These are phyloP conservation scores for Mucor circinelloides DNA, from an alignment of 371 early-diverging fungal genomes.

Conservation along the genomic window DNA sequence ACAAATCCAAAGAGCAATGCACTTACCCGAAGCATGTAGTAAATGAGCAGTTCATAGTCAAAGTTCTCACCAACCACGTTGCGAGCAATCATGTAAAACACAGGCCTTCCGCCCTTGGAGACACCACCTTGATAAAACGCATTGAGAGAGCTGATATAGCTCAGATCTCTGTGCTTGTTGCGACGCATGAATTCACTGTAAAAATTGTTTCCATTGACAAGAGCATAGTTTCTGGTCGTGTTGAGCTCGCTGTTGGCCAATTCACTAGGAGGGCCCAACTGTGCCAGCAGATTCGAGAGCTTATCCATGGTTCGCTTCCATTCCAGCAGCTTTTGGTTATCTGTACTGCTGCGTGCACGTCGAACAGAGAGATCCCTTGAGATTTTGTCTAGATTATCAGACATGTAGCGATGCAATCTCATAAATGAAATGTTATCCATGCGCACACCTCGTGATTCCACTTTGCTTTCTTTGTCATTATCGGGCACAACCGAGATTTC, in stretches of 20 bases:
- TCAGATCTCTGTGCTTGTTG: conserved; percentile 61
- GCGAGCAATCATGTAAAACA: conserved; percentile 80
- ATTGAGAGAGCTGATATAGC: conserved; percentile 58
- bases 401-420: conserved; percentile 39
- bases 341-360: conserved; percentile 16
- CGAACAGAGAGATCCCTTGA: conserved; percentile 31
- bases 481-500: conserved; percentile 48
- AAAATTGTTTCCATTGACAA: conserved; percentile 48
- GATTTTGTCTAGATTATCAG: conserved; percentile 46
- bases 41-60: conserved; percentile 78
- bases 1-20: too few relatives aligned
- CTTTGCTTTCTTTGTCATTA: not conserved
- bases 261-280: conserved; percentile 81
- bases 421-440: conserved; percentile 51
- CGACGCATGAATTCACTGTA: conserved; percentile 77
- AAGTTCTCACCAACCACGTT: conserved; percentile 66
- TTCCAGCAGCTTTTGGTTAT: conserved; percentile 29
- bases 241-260: conserved; percentile 41
- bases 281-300: conserved; percentile 79
- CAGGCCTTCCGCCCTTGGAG: conserved; percentile 74
- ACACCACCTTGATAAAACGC: conserved; percentile 78
- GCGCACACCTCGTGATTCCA: conserved; percentile 2
- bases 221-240: conserved; percentile 37
- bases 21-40: conserved; percentile 66
- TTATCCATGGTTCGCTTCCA: conserved; percentile 66